Conservation (phyloP, 2,329 filamentous ascomycete species). For the Calonectria honghensis region DNA sequence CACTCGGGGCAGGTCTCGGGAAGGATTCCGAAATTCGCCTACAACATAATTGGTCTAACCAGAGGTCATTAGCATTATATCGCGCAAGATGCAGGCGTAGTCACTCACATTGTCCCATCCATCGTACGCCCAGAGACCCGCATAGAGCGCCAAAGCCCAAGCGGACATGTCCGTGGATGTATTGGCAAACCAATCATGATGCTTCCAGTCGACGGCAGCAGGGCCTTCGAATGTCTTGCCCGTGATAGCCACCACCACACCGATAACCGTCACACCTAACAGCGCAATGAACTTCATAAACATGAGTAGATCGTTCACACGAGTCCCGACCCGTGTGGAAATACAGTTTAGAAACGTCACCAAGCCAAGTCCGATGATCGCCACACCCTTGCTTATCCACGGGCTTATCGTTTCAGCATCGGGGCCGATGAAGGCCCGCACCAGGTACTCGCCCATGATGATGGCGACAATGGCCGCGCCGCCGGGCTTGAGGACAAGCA, state of each 20-base stretch:
- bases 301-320: slow-evolving; percentile 95
- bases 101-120: slow-evolving; percentile 95
- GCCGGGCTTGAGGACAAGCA: slow-evolving; percentile 94
- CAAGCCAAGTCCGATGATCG: slow-evolving; percentile 82
- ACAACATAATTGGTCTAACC: slow-evolving; percentile 95
- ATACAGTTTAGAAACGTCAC: slow-evolving; percentile 93
- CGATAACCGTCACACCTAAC: slow-evolving; percentile 88
- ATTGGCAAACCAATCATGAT: slow-evolving; percentile 89
- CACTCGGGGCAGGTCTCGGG: slow-evolving; percentile 91
- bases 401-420: slow-evolving; percentile 86
- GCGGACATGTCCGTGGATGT: slow-evolving; percentile 87
- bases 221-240: slow-evolving; percentile 86
- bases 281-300: slow-evolving; percentile 96
- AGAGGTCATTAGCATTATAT: slow-evolving; percentile 35
- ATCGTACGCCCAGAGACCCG: slow-evolving; percentile 97
- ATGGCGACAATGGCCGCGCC: slow-evolving; percentile 96
- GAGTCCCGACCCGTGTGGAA: slow-evolving; percentile 90
- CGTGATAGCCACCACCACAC: slow-evolving; percentile 91
- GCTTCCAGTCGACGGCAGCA: slow-evolving; percentile 90
- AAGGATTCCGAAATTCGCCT: slow-evolving; percentile 95
- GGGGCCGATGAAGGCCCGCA: slow-evolving; percentile 89
- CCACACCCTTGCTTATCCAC: slow-evolving; percentile 94
- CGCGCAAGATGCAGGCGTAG: neutral
- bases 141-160: slow-evolving; percentile 96
- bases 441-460: slow-evolving; percentile 98